phyloP scores from a whole-genome alignment of 805 yeast species.

The Yamadazyma sp. region DNA sequence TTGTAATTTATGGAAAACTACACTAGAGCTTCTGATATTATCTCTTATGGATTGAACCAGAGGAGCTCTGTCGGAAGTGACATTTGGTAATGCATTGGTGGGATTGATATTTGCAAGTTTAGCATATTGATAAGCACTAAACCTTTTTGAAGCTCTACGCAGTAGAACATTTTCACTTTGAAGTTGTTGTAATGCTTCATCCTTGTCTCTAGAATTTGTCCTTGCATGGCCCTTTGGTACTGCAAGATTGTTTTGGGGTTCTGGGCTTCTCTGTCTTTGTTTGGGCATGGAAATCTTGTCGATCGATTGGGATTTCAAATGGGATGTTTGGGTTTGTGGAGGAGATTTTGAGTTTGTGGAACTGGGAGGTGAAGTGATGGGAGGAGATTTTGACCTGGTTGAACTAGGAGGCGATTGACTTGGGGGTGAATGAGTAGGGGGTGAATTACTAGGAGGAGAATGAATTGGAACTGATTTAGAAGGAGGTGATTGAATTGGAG shows the following conservation, averaged over 20 bases:
- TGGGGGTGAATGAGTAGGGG: neutral
- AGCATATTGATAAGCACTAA: slow-evolving; percentile 90
- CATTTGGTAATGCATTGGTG: slow-evolving; percentile 11
- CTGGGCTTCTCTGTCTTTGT: slow-evolving; percentile 1
- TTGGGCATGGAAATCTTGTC: neutral
- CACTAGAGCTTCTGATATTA: slow-evolving; percentile 1
- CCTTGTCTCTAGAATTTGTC: slow-evolving; percentile 2
- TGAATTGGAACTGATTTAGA: neutral
- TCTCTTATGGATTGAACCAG: slow-evolving; percentile 10
- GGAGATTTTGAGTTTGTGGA: neutral
- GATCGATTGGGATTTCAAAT: neutral
- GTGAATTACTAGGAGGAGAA: neutral
- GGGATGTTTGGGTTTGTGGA: neutral
- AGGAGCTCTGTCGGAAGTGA: slow-evolving; percentile 1
- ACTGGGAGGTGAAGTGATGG: neutral
- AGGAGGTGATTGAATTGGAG: slow-evolving; percentile 1
- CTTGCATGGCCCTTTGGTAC: neutral
- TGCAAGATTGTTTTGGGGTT: slow-evolving; percentile 1
- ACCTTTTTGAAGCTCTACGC: slow-evolving; percentile 90
- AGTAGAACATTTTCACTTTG: slow-evolving; percentile 41
- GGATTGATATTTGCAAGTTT: slow-evolving; percentile 50
- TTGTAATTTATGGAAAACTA: neutral
- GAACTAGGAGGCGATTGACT: neutral
- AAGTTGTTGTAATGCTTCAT: slow-evolving; percentile 12
- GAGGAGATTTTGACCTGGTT: neutral